Base-by-base conservation (phyloP, 2,329 filamentous ascomycete genomes). In the Didymella pinodella region DNA sequence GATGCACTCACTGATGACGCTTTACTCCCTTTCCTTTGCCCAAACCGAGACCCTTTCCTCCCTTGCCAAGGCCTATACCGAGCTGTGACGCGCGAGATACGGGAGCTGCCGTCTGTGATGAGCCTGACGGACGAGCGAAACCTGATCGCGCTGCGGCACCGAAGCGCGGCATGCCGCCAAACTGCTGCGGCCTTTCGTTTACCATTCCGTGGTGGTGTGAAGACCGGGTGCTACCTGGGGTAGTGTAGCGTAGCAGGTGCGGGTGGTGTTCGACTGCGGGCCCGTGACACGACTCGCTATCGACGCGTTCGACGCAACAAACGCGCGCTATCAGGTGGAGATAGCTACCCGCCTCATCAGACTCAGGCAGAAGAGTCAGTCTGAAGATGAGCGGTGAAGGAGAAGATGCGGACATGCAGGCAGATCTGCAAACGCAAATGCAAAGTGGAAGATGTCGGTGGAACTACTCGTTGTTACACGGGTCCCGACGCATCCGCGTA, bases 1-100 rank as follows among this genome's bases (percentile, higher is more conserved):
- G 31, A 29, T 3, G 3, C 29, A 59, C 68, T 66, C 46, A 73
- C 72, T 62, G 62, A 41, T 76, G 70, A 1, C 74, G 49, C 28
- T 70, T 73, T 0, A 66, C n/a, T 0, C 51, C 58, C 3, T 67
- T 66, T 0, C 62, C 64, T 29, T 68, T 67, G 0, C 68, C 71
- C 12, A 65, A 46, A 0, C 70, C 70, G 1, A 69, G 25, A 0
- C 65, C 67, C 0, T 28, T 52, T 1, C 40, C 58, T 10, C 65
- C 61, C 25, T 67, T 70, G 5, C 69, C 69, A 4, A 69, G 25
- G 1, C 69, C 71, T 0, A 73, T 50, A 0, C 69, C 65, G 1
- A 65, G 46, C n/a, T 65, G 49, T 1, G 46, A 55, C 0, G 60
- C 62, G 14, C 67, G 62, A 1, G 67, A 63, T 6, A 52, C 55